Conservation (phyloP, 2,329 filamentous ascomycete genomes). For the Bipolaris oryzae region DNA sequence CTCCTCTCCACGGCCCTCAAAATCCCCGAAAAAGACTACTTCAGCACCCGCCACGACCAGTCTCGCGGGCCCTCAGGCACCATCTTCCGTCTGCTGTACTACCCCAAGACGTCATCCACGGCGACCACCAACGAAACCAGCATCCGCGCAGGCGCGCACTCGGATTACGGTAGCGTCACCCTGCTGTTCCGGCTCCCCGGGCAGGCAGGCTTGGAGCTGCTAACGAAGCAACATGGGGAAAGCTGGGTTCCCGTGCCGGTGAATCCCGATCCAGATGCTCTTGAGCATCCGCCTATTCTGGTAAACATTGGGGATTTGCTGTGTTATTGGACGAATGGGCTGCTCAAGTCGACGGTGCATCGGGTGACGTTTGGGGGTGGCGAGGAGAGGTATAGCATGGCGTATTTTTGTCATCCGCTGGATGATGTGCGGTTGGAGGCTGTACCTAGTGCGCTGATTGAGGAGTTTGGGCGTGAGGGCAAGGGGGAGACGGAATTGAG, state of each 20-base stretch:
- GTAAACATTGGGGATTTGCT: conserved; percentile 76
- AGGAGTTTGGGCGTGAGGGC: conserved; percentile 41
- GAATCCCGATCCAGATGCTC: conserved; percentile 63
- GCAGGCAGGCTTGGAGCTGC: conserved; percentile 86
- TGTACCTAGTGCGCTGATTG: conserved; percentile 61
- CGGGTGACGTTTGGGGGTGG: conserved; percentile 73
- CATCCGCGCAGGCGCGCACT: conserved; percentile 88
- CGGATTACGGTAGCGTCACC: conserved; percentile 76
- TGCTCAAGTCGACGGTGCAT: conserved; percentile 87
- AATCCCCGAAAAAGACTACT: conserved; percentile 60
- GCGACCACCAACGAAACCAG: conserved; percentile 55
- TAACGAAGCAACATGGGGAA: conserved; percentile 60
- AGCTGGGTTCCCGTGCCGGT: conserved; percentile 53
- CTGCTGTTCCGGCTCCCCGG: conserved; percentile 83
- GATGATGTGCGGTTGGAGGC: conserved; percentile 60
- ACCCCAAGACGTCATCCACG: conserved; percentile 38
- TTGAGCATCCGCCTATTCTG: conserved; percentile 54
- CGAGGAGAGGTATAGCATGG: conserved; percentile 62
- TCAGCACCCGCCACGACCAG: conserved; percentile 65
- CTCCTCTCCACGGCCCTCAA: conserved; percentile 80
- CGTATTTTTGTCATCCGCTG: conserved; percentile 68
- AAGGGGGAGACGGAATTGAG: conserved; percentile 39
- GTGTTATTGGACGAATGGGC: conserved; percentile 87
- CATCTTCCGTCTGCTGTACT: conserved; percentile 62
- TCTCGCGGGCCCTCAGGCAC: conserved; percentile 58